Evolutionary conservation across 768 basidiomycete genomes (phyloP).

Genomic region (Mycena capillaripes): DNA sequence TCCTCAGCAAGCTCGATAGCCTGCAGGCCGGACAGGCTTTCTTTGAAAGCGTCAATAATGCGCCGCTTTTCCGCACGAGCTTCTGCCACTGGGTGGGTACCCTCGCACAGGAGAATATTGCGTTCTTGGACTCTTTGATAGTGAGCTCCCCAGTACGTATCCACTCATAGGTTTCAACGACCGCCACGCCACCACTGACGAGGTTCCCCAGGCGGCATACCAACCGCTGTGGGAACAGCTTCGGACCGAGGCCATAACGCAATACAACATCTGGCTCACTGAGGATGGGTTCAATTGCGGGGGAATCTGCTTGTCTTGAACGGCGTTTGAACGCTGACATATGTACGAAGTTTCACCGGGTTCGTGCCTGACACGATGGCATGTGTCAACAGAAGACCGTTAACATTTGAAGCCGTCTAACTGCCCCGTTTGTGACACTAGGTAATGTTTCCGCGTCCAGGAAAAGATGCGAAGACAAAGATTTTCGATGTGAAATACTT

Average conservation of each 20-base stretch:
- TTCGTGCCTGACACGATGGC: not conserved
- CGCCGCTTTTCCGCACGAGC: conserved; percentile 5
- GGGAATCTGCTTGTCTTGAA: conserved; percentile 10
- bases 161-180: not conserved
- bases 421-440: not conserved
- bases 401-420: not conserved
- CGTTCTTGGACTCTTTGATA: conserved; percentile 6
- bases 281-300: conserved; percentile 25
- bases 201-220: conserved; percentile 7
- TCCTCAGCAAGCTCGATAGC: conserved; percentile 6
- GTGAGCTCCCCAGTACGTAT: not conserved
- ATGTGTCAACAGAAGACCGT: not conserved
- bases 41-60: conserved; percentile 20
- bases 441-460: not conserved
- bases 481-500: conserved; percentile 1
- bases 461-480: not conserved
- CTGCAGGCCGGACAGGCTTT: conserved; percentile 11
- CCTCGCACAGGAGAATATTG: not conserved
- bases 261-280: conserved; percentile 17
- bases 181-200: not conserved
- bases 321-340: conserved; percentile 9
- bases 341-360: conserved; percentile 16
- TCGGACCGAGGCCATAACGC: not conserved
- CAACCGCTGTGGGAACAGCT: conserved; percentile 8
- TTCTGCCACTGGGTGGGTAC: conserved; percentile 20